Conservation (phyloP, 1,139 yeast species). For the Blastobotrys capitulatus region DNA sequence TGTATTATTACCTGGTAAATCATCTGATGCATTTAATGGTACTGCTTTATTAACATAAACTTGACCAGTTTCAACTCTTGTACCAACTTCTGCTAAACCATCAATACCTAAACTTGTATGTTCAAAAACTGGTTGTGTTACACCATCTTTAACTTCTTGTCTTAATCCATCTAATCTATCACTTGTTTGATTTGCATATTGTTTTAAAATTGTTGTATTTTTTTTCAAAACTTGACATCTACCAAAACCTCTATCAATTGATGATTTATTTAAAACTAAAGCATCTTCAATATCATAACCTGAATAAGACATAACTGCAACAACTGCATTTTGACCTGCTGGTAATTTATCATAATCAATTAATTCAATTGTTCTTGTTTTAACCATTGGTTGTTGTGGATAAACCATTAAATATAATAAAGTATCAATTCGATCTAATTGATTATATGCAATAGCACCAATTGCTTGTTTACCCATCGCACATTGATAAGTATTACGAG, state of each 20-base stretch:
- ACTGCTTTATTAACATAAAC: constrained; percentile 89
- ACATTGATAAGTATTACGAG: constrained; percentile 98
- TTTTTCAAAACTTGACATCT: constrained; percentile 96
- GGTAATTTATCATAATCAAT: constrained; percentile 95
- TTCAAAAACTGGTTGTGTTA: constrained; percentile 60
- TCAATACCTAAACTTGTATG: constrained; percentile 88
- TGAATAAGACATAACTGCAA: constrained; percentile 97
- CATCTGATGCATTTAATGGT: constrained; percentile 81
- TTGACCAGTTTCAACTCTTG: constrained; percentile 85
- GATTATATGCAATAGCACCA: constrained; percentile 98
- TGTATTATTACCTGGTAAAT: constrained; percentile 46
- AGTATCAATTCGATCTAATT: constrained; percentile 92
- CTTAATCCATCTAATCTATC: constrained; percentile 91
- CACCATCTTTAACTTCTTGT: constrained; percentile 51
- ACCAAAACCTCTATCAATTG: constrained; percentile 95
- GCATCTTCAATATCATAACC: constrained; percentile 99
- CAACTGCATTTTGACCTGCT: constrained; percentile 98
- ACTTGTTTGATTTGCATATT: constrained; percentile 90
- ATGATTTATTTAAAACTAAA: constrained; percentile 83
- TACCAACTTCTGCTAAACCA: constrained; percentile 96
- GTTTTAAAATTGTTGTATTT: constrained; percentile 80
- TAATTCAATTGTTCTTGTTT: constrained; percentile 91
- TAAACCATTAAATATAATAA: constrained; percentile 90
- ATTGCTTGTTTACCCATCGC: constrained; percentile 99
- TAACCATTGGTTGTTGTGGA: constrained; percentile 99